phyloP scores from a whole-genome alignment of 305 asterid species.

The Andrographis paniculata region DNA sequence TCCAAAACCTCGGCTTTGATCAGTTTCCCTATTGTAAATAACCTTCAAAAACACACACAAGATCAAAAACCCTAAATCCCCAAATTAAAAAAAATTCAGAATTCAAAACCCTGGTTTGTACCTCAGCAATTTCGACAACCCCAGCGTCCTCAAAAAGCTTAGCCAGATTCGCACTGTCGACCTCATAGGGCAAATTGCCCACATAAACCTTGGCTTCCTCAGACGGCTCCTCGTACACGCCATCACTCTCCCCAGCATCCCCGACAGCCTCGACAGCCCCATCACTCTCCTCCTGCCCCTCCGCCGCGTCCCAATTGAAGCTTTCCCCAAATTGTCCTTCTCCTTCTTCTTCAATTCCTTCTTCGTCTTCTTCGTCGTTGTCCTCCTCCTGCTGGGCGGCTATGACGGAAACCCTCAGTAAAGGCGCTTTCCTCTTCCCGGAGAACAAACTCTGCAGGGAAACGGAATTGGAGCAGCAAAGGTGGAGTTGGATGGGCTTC shows the following conservation, averaged over 20 bases:
- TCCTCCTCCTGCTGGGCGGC: slow-evolving; percentile 35
- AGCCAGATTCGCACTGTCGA: slow-evolving; percentile 62
- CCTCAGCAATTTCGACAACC: slow-evolving; percentile 75
- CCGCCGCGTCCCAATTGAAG: slow-evolving; percentile 26
- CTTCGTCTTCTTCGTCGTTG: slow-evolving; percentile 28
- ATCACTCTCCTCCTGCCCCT: slow-evolving; percentile 10
- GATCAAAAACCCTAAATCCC: slow-evolving; percentile 2
- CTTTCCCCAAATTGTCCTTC: slow-evolving; percentile 28
- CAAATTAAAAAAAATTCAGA: background rate
- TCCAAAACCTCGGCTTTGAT: slow-evolving; percentile 80
- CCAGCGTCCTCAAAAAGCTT: slow-evolving; percentile 70
- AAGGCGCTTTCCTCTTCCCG: slow-evolving; percentile 21
- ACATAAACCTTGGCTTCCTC: slow-evolving; percentile 83
- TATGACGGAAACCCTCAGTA: slow-evolving; percentile 24
- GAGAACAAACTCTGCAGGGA: slow-evolving; percentile 17
- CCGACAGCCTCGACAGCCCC: slow-evolving; percentile 23
- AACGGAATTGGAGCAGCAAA: slow-evolving; percentile 20
- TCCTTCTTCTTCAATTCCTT: too few species aligned
- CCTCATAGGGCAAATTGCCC: slow-evolving; percentile 81
- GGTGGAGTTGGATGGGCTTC: slow-evolving; percentile 21
- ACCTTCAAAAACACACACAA: slow-evolving; percentile 38
- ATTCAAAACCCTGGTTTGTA: slow-evolving; percentile 4
- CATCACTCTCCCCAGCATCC: slow-evolving; percentile 26
- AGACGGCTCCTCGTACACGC: slow-evolving; percentile 36
- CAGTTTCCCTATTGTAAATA: slow-evolving; percentile 68